Percentiles rank a stretch among this genome's conserved stretches.
Conservation (phyloP, 306 rosid species). For the Adenanthera pavonina region DNA sequence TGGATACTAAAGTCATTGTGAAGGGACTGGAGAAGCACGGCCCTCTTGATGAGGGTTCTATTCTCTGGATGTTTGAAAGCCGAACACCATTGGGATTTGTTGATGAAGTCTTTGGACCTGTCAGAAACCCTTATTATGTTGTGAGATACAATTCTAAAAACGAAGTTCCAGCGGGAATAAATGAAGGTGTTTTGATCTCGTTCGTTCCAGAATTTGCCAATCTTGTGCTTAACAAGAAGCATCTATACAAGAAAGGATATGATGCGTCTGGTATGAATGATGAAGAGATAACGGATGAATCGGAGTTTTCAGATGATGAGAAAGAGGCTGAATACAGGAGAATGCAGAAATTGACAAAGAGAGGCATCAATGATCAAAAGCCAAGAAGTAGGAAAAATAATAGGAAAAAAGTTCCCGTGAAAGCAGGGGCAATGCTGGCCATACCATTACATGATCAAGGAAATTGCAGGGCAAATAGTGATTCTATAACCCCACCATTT, state of each 20-base stretch:
- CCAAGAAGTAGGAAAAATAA: conserved; percentile 23
- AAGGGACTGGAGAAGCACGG: conserved; percentile 86
- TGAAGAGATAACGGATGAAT: conserved; percentile 77
- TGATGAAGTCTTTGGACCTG: conserved; percentile 96
- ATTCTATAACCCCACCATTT: conserved; percentile 48
- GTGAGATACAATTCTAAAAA: conserved; percentile 80
- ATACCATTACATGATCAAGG: conserved; percentile 39
- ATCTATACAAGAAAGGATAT: conserved; percentile 79
- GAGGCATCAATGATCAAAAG: conserved; percentile 63
- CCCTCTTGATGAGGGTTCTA: conserved; percentile 86
- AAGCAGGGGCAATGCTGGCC: conserved; percentile 23
- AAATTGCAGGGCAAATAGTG: conserved; percentile 37
- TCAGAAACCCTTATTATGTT: conserved; percentile 75
- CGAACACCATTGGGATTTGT: conserved; percentile 73
- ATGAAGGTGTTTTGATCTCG: conserved; percentile 64
- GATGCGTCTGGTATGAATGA: conserved; percentile 90
- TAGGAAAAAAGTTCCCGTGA: background rate
- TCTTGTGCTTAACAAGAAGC: conserved; percentile 72
- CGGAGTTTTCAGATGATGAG: conserved; percentile 94
- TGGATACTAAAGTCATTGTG: conserved; percentile 78
- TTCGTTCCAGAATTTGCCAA: conserved; percentile 81
- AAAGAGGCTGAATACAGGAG: conserved; percentile 80
- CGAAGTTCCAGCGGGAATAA: conserved; percentile 74
- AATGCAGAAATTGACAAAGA: conserved; percentile 59
- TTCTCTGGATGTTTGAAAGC: conserved; percentile 80